phyloP scores from a whole-genome alignment of 768 basidiomycete genomes.

The Mycena olivaceomarginata region DNA sequence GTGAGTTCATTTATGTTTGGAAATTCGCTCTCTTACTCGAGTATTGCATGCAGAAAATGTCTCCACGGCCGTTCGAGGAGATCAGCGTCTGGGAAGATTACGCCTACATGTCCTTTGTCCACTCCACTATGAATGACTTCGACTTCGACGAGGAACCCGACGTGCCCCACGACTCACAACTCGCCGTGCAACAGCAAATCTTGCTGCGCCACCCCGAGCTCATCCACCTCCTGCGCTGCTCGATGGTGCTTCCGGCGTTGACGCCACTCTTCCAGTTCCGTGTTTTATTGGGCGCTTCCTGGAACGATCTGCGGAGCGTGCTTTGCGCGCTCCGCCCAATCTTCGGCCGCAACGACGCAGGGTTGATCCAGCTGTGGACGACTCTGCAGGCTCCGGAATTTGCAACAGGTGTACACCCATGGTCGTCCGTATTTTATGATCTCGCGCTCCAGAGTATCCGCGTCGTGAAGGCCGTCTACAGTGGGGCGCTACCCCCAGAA shows the following conservation, averaged over 20 bases:
- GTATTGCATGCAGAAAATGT: slow-evolving; percentile 17
- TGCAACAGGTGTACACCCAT: slow-evolving; percentile 17
- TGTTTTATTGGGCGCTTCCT: slow-evolving; percentile 28
- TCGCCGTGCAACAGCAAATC: neutral
- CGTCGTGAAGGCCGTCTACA: slow-evolving; percentile 7
- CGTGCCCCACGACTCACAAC: neutral
- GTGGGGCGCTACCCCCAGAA: slow-evolving; percentile 16
- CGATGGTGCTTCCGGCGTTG: slow-evolving; percentile 35
- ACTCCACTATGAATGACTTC: slow-evolving; percentile 36
- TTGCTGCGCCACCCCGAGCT: slow-evolving; percentile 29
- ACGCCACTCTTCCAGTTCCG: slow-evolving; percentile 40
- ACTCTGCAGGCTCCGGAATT: slow-evolving; percentile 28
- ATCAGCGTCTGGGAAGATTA: slow-evolving; percentile 41
- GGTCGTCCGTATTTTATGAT: slow-evolving; percentile 27
- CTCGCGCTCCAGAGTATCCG: slow-evolving; percentile 39
- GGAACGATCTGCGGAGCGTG: slow-evolving; percentile 22
- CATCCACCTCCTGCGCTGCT: slow-evolving; percentile 36
- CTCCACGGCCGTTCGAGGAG: slow-evolving; percentile 20
- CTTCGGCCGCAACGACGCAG: slow-evolving; percentile 17
- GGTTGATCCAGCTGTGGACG: slow-evolving; percentile 33
- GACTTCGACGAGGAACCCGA: slow-evolving; percentile 37
- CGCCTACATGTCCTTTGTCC: slow-evolving; percentile 40
- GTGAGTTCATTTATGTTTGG: slow-evolving; percentile 7
- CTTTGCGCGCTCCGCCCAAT: slow-evolving; percentile 35
- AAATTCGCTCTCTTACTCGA: neutral